Evolutionary conservation across 805 yeast genomes (phyloP), one percentile per base, ranked within the genome.

Genomic region (Cephaloascus albidus): DNA sequence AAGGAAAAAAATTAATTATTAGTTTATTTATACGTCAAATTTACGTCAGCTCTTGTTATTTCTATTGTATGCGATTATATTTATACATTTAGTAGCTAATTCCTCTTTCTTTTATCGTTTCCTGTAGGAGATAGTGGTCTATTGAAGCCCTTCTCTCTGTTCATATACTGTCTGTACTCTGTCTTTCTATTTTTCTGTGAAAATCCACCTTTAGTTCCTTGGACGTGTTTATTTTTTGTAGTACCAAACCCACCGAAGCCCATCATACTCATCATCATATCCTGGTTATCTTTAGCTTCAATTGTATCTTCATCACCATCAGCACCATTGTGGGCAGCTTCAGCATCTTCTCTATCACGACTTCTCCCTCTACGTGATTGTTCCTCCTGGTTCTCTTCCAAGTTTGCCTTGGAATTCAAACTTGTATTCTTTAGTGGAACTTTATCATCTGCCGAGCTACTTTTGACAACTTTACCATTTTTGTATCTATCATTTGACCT

Each of bases 121-220:
- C 65, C 56, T 3, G 58, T 53, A 1, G 80, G 81, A 2, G 80
- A 74, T 31, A 75, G 52, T 1, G 76, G 68, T 39, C 81, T 56
- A 47, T 74, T 76, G 53, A 73, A 74, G 3, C 81, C 81, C 45
- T 70, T 72, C 12, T 55, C 63, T 40, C 80, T 57, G 50, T 76
- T 76, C 77, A 75, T 75, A 45, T 77, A 77, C 53, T 76, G 82
- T 48, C 83, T 61, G 49, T 73, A 77, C 33, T 67, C 67, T 0
- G 74, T 58, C 39, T 63, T 63, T 39, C 57, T 58, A 27, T 63
- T 57, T 40, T 58, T 59, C 42, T 59, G 58, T 2, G 55, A 58
- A 0, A 62, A 60, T 1, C 76, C 78, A 16, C 70, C 71, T 39
- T 65, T 63, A 3, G 70, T 55, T 2, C 76, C 78, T 30, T 54